phyloP scores from a whole-genome alignment of 169 alveolate species.

The Plasmodium gaboni region DNA sequence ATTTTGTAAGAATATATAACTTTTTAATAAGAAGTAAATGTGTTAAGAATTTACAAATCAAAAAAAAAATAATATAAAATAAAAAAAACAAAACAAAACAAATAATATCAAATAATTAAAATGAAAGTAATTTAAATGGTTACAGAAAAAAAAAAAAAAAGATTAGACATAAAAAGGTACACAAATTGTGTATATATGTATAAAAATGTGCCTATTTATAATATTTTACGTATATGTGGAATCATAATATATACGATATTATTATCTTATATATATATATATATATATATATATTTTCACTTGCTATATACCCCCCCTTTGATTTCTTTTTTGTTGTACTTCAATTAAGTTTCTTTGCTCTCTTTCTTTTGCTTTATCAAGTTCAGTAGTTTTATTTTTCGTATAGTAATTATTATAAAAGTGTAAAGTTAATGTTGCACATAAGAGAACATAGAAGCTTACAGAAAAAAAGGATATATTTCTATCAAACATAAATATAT shows the following conservation, averaged over 20 bases:
- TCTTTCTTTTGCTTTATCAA: slow-evolving; percentile 45
- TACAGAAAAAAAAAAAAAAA: too few relatives aligned
- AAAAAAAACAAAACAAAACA: too few relatives aligned
- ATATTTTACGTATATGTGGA: too few relatives aligned
- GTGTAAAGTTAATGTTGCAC: slow-evolving; percentile 52
- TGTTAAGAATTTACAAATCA: neutral
- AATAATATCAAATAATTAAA: too few relatives aligned
- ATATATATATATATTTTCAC: too few relatives aligned
- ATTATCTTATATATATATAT: too few relatives aligned
- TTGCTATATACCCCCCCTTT: too few relatives aligned
- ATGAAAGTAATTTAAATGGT: too few relatives aligned
- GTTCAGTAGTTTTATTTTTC: neutral
- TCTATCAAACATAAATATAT: slow-evolving; percentile 47
- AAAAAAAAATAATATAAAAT: neutral
- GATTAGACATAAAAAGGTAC: too few relatives aligned
- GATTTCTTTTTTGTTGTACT: slow-evolving; percentile 56
- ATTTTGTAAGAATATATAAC: neutral
- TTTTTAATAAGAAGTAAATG: slow-evolving; percentile 1
- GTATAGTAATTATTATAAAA: slow-evolving; percentile 51
- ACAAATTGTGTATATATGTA: too few relatives aligned
- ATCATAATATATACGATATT: too few relatives aligned
- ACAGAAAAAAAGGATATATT: slow-evolving; percentile 60
- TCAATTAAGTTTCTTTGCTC: slow-evolving; percentile 42
- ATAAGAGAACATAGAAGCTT: slow-evolving; percentile 57
- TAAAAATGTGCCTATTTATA: too few relatives aligned